Evolutionary conservation across 2,329 filamentous ascomycete genomes (phyloP), one percentile per base, ranked within the genome.

Genomic region (Pseudocercospora macadamiae): DNA sequence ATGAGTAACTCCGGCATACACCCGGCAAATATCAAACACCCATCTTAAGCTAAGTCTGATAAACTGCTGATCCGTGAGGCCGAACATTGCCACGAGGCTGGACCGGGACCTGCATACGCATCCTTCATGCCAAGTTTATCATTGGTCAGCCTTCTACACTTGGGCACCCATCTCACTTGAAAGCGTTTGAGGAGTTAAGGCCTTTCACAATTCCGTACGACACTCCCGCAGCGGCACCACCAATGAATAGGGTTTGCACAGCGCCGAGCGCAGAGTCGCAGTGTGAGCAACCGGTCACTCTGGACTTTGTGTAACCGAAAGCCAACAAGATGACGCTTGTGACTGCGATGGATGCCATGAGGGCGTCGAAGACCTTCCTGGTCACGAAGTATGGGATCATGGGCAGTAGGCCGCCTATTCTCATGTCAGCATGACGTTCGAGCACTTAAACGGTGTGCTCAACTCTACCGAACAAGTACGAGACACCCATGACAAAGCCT

Each of bases 301-400:
- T 68, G 23, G 76, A 75, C 70, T 83, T 83, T 28, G 75, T 73
- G 63, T 79, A 83, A 0, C 82, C 82, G 59, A 84, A 84, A 8
- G 77, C 51, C 45, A 84, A 72, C 25, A 84, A 68, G 1, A 81
- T 77, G 19, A 82, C 62, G 1, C 72, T 74, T 63, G 82, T 83
- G 18, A 82, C 77, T n/a, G 75, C 79, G 54, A 83, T 81, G 16
- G 79, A 82, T 66, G 76, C 77, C 60, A 77, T 77, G 39, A 82
- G 71, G 1, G 78, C 79, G 28, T 74, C 65, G 4, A 71, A 70
- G 26, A 78, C 73, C 14, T 76, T 61, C 36, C 71, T 62, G 59
- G 76, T 71, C 19, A 70, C 69, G 62, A 84, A 83, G 68, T 84
- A 84, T 1, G 82, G 82, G 0, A 83, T 73, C 65, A 84, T 75